phyloP scores from a whole-genome alignment of 306 rosid species.

The Vigna hirtella region DNA sequence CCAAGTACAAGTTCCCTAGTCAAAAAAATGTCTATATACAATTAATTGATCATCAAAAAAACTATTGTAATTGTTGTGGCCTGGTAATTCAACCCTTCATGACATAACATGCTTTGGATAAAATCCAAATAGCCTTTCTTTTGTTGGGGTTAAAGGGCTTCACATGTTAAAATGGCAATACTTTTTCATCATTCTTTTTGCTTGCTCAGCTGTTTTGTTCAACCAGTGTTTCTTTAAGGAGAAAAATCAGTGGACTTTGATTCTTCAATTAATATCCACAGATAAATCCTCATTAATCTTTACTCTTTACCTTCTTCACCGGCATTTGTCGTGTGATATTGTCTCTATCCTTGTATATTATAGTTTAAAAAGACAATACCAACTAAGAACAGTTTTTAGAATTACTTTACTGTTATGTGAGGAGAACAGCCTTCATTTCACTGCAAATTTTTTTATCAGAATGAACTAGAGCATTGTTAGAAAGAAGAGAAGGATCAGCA shows the following conservation, averaged over 20 bases:
- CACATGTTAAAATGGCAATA: no score
- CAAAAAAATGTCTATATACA: background rate
- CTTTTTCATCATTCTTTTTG: no score
- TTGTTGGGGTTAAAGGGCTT: no score
- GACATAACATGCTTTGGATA: no score
- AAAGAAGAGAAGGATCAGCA: background rate
- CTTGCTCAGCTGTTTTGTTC: no score
- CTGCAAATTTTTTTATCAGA: background rate
- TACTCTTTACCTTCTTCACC: background rate
- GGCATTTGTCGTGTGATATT: background rate
- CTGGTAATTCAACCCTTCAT: no score
- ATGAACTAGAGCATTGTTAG: background rate
- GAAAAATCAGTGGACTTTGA: no score
- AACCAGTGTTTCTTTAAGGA: no score
- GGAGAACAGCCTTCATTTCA: slow-evolving; percentile 10
- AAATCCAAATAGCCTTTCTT: no score
- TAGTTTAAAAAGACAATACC: background rate
- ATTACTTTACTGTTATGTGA: no score
- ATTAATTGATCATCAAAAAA: slow-evolving; percentile 12
- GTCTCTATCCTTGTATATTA: background rate
- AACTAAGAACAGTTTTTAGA: background rate
- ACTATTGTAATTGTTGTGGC: background rate
- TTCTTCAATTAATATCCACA: background rate
- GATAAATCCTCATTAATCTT: background rate
- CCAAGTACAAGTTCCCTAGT: slow-evolving; percentile 18